These are phyloP conservation scores for Forsythia suspensa DNA, from an alignment of 257 asterid genomes.

Conservation along the genomic window DNA sequence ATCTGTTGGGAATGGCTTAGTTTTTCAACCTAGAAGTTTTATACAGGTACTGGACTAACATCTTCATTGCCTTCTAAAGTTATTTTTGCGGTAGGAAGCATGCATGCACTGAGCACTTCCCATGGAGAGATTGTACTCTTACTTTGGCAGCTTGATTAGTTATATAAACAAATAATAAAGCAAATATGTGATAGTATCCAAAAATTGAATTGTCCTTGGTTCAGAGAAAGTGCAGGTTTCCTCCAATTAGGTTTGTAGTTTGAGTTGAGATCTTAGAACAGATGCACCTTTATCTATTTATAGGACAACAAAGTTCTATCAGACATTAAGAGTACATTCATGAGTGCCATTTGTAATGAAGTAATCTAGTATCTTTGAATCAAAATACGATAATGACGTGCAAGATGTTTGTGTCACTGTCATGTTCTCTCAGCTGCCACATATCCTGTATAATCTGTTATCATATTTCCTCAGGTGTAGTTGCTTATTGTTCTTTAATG, in stretches of 20 bases:
- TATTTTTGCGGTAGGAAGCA: neutral
- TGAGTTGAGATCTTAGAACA: neutral
- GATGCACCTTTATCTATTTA: neutral
- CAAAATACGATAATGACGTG: neutral
- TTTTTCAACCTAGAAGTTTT: neutral
- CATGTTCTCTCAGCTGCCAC: neutral
- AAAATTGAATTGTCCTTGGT: neutral
- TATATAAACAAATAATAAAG: neutral
- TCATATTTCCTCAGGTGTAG: neutral
- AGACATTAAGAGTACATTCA: too few relatives aligned
- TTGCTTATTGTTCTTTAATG: constrained; percentile 1
- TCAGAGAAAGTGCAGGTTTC: neutral
- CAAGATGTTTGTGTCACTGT: neutral
- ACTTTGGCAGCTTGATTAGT: neutral
- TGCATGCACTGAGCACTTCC: constrained; percentile 14
- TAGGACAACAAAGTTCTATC: neutral
- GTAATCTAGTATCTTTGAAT: neutral
- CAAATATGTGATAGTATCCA: neutral
- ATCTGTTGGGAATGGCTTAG: neutral
- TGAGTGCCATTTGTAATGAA: neutral
- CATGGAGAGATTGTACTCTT: neutral
- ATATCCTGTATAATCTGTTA: neutral
- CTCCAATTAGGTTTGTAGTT: constrained; percentile 9
- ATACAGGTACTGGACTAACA: neutral
- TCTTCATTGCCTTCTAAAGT: neutral